Evolutionary conservation across 495 filamentous ascomycete species (phyloP).

Genomic region (Lophiostoma macrostomum): DNA sequence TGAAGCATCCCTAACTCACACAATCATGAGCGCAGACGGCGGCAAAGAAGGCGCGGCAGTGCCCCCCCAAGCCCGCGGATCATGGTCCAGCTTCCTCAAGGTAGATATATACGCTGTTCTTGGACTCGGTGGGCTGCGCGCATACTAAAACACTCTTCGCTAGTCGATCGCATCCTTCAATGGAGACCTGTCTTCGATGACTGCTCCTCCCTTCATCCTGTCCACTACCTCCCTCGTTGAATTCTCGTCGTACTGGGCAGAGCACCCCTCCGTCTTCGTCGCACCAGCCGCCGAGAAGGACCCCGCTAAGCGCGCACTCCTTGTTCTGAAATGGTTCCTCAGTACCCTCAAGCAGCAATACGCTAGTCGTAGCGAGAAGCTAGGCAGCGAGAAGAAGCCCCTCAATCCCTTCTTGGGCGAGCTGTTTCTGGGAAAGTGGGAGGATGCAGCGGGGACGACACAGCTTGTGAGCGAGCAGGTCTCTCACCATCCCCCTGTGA

Average conservation of each 20-base stretch:
- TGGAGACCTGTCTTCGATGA: conserved; percentile 89
- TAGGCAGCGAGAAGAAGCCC: conserved; percentile 85
- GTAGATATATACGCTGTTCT: too few species aligned
- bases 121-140: too few species aligned
- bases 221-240: conserved; percentile 88
- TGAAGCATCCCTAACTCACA: neutral
- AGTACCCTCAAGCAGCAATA: conserved; percentile 95
- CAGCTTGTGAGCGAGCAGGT: conserved; percentile 73
- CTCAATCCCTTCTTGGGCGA: conserved; percentile 75
- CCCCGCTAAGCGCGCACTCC: conserved; percentile 75
- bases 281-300: conserved; percentile 80
- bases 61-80: conserved; percentile 37
- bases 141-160: conserved; percentile 2
- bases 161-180: conserved; percentile 90
- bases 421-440: conserved; percentile 85
- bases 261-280: conserved; percentile 84
- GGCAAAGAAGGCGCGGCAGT: conserved; percentile 39
- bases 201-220: conserved; percentile 93
- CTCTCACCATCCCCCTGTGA: conserved; percentile 95
- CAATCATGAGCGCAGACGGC: conserved; percentile 16
- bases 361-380: conserved; percentile 81
- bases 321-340: conserved; percentile 96
- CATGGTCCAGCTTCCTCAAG: conserved; percentile 43
- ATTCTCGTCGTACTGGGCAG: conserved; percentile 95
- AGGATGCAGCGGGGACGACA: conserved; percentile 65